These are phyloP conservation scores for Brassica juncea DNA, from an alignment of 345 rosid species.

Conservation along the genomic window DNA sequence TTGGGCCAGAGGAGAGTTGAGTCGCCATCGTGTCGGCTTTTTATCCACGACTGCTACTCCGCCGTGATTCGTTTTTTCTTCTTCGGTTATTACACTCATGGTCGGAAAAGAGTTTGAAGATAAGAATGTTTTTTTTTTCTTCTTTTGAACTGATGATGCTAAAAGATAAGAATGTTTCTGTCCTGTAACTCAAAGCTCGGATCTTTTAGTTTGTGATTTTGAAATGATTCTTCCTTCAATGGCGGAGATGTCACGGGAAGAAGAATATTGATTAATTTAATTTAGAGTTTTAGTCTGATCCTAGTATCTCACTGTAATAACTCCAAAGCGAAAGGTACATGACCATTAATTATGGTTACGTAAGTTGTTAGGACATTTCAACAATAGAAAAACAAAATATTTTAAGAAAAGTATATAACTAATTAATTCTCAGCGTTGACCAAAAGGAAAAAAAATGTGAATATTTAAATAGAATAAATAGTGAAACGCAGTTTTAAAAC, in stretches of 20 bases:
- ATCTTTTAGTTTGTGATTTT: constrained; percentile 15
- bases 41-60: constrained; percentile 14
- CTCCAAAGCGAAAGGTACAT: background rate
- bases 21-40: constrained; percentile 39
- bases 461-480: background rate
- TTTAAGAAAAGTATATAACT: background rate
- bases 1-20: constrained; percentile 80
- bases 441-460: background rate
- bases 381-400: background rate
- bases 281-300: constrained; percentile 6
- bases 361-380: background rate
- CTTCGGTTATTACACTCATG: constrained; percentile 23
- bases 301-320: constrained; percentile 17
- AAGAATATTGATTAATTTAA: background rate
- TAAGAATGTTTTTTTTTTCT: background rate
- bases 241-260: constrained; percentile 22
- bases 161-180: background rate
- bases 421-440: background rate
- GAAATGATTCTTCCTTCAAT: constrained; percentile 12
- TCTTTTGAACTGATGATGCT: too few species aligned
- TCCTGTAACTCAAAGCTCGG: constrained; percentile 9
- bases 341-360: background rate
- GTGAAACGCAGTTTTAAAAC: background rate
- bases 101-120: background rate
- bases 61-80: constrained; percentile 6